A percentile compares a stretch with the other conserved stretches of the same genome.
These are phyloP conservation scores for Buddleja alternifolia DNA, from an alignment of 257 asterid species.

Conservation along the genomic window DNA sequence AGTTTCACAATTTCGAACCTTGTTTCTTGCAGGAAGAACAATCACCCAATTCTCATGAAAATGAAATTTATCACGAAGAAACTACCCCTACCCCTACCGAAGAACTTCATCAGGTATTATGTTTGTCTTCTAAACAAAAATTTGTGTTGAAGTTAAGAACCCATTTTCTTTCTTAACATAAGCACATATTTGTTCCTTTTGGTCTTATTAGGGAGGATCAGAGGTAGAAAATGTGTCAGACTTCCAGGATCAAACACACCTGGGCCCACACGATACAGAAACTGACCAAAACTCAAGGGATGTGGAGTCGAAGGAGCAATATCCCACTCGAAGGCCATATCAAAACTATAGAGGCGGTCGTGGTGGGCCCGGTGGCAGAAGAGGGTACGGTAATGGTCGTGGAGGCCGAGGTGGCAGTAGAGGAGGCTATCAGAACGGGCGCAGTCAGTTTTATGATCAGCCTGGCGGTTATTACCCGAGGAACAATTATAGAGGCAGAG, in stretches of 20 bases:
- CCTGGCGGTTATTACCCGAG: constrained; percentile 56
- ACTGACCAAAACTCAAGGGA: constrained; percentile 42
- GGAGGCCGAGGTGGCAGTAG: constrained; percentile 65
- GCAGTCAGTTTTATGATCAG: constrained; percentile 61
- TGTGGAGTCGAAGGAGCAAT: constrained; percentile 47
- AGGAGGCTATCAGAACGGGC: constrained; percentile 68
- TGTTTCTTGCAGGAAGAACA: constrained; percentile 56
- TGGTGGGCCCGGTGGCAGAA: constrained; percentile 48
- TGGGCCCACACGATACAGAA: constrained; percentile 37
- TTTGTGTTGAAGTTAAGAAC: neutral
- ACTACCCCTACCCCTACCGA: constrained; percentile 40
- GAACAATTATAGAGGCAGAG: constrained; percentile 66
- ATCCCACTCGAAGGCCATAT: constrained; percentile 44
- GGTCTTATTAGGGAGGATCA: constrained; percentile 42
- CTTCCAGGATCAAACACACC: constrained; percentile 43
- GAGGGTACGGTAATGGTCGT: constrained; percentile 63
- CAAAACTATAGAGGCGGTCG: constrained; percentile 66
- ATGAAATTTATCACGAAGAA: constrained; percentile 41
- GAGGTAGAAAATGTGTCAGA: constrained; percentile 44
- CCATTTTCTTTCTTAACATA: neutral
- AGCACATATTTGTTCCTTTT: neutral
- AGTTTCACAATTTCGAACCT: neutral
- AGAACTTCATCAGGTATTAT: constrained; percentile 54
- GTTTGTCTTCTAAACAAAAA: neutral
- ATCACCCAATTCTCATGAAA: constrained; percentile 40